Conservation (phyloP, 2,329 filamentous ascomycete species). For the Pseudopyrenochaeta lycopersici region DNA sequence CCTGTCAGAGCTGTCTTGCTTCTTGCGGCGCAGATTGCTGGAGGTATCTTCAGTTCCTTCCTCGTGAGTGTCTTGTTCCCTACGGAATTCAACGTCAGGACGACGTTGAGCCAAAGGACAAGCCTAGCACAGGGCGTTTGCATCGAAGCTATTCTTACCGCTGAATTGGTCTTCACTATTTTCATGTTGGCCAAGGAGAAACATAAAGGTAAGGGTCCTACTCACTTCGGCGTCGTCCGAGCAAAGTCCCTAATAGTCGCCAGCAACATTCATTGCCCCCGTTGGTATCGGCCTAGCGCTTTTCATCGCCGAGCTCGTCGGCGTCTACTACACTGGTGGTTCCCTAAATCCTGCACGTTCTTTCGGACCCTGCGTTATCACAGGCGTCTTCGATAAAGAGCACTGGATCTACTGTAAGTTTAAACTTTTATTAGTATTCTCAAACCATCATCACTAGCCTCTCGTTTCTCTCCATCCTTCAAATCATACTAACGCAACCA, state of each 20-base stretch:
- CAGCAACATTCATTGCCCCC: slow-evolving; percentile 73
- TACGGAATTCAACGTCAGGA: slow-evolving; percentile 56
- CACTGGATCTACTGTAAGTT: slow-evolving; percentile 58
- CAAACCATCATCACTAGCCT: no score
- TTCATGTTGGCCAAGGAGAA: slow-evolving; percentile 75
- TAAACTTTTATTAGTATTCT: no score
- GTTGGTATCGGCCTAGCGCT: slow-evolving; percentile 76
- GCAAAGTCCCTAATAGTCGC: background rate
- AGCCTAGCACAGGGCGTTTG: slow-evolving; percentile 56
- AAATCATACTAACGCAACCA: no score
- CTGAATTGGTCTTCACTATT: slow-evolving; percentile 50
- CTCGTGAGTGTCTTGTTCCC: slow-evolving; percentile 58
- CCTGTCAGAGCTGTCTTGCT: slow-evolving; percentile 54
- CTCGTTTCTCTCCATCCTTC: no score
- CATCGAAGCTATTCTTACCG: slow-evolving; percentile 51
- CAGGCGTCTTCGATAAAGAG: slow-evolving; percentile 51
- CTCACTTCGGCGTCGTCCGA: background rate
- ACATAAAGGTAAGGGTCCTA: slow-evolving; percentile 59
- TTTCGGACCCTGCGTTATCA: slow-evolving; percentile 56
- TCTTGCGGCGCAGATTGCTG: slow-evolving; percentile 56
- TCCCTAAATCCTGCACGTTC: slow-evolving; percentile 57
- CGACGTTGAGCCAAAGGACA: slow-evolving; percentile 53
- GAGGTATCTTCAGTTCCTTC: slow-evolving; percentile 55
- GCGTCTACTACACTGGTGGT: slow-evolving; percentile 59
- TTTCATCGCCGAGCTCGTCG: slow-evolving; percentile 67